phyloP scores from a whole-genome alignment of 2,329 filamentous ascomycete species.

The Fusarium incarnatum region DNA sequence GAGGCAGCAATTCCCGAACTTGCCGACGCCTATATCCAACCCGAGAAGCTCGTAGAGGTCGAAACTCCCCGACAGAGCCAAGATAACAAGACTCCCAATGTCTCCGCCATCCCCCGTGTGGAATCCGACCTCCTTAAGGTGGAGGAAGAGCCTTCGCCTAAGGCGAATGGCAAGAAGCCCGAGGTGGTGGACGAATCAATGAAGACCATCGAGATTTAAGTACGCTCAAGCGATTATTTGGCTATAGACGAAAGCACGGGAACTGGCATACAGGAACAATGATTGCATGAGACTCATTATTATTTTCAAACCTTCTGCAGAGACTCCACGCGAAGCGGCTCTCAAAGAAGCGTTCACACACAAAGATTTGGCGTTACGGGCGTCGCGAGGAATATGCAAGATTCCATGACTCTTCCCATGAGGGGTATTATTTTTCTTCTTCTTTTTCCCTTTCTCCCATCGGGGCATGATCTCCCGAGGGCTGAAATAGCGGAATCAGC shows the following conservation, averaged over 20 bases:
- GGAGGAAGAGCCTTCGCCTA: constrained; percentile 27
- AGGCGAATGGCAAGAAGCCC: constrained; percentile 57
- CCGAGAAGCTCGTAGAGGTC: constrained; percentile 67
- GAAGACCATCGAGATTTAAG: constrained; percentile 72
- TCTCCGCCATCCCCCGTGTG: constrained; percentile 51
- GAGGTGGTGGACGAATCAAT: constrained; percentile 63
- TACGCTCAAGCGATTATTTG: constrained; percentile 27
- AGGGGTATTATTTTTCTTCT: constrained; percentile 26
- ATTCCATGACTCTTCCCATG: constrained; percentile 37
- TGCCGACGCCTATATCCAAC: constrained; percentile 54
- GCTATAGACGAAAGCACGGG: constrained; percentile 41
- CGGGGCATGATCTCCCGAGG: background rate
- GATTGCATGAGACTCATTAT: constrained; percentile 47
- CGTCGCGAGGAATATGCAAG: constrained; percentile 45
- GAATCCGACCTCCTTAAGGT: constrained; percentile 53
- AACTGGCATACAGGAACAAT: constrained; percentile 46
- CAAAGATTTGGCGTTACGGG: constrained; percentile 44
- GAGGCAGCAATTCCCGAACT: constrained; percentile 63
- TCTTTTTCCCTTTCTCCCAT: constrained; percentile 24
- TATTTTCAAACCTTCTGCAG: constrained; percentile 55
- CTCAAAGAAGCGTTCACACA: constrained; percentile 41
- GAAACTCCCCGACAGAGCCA: constrained; percentile 64
- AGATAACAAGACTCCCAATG: constrained; percentile 53
- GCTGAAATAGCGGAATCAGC: constrained; percentile 24
- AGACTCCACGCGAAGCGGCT: constrained; percentile 37